Conservation (phyloP, 176 grass and related monocot genomes). For the Triticum dicoccoides region DNA sequence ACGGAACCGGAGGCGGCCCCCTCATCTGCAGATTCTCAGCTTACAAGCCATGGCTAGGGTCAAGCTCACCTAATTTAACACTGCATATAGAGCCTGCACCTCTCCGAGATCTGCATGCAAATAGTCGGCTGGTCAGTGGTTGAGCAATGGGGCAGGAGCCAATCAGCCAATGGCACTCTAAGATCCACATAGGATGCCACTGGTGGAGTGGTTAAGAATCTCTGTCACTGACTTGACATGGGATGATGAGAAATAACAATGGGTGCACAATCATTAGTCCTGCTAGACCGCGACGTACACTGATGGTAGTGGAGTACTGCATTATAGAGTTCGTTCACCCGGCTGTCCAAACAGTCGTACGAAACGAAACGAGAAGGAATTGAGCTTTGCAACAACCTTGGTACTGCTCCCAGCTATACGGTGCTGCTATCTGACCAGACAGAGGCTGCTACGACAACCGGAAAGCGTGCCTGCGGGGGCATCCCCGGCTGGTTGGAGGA, state of each 20-base stretch:
- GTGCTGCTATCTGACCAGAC: too few relatives aligned
- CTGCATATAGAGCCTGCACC: background rate
- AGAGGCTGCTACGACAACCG: too few relatives aligned
- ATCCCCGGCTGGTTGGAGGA: too few relatives aligned
- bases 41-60: background rate
- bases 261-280: background rate
- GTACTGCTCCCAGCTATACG: too few relatives aligned
- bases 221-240: background rate
- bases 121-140: slow-evolving; percentile 20
- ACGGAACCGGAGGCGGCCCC: background rate
- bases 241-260: too few relatives aligned
- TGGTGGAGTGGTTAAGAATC: slow-evolving; percentile 19
- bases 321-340: background rate
- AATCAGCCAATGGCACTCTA: background rate
- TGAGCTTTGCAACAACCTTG: too few relatives aligned
- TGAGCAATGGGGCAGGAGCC: background rate
- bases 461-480: too few relatives aligned
- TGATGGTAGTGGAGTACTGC: background rate
- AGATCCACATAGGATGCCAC: background rate
- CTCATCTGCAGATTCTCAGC: background rate
- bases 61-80: slow-evolving; percentile 32
- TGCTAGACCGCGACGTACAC: background rate
- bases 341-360: background rate
- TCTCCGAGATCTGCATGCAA: slow-evolving; percentile 4
- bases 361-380: background rate